These are phyloP conservation scores for Cyanodermella asteris DNA, from an alignment of 2,329 filamentous ascomycete genomes.

Conservation along the genomic window DNA sequence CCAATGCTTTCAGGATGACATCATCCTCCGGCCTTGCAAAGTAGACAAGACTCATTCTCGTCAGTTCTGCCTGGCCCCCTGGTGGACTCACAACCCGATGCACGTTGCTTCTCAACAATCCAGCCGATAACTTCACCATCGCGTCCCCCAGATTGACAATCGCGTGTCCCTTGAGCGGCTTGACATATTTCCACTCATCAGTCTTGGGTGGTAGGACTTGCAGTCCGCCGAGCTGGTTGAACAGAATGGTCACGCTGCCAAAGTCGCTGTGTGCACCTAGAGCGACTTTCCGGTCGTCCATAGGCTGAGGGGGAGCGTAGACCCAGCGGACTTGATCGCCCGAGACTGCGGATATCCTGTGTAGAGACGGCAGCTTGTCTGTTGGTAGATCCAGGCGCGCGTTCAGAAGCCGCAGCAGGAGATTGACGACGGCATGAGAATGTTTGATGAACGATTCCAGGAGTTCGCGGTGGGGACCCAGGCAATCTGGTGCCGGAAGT, in stretches of 20 bases:
- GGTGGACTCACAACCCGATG: conserved; percentile 30
- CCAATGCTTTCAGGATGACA: conserved; percentile 20
- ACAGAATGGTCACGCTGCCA: conserved; percentile 32
- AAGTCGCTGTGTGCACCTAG: conserved; percentile 37
- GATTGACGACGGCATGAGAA: conserved; percentile 23
- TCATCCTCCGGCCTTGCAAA: conserved; percentile 30
- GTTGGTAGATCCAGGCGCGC: conserved; percentile 20
- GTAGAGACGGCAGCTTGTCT: conserved; percentile 23
- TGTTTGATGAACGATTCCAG: conserved; percentile 22
- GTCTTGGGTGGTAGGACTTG: conserved; percentile 25
- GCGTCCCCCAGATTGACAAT: conserved; percentile 23
- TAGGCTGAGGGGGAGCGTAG: conserved; percentile 25
- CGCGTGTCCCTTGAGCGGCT: conserved; percentile 25
- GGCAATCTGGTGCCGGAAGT: conserved; percentile 21
- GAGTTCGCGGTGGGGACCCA: conserved; percentile 15
- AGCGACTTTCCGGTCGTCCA: conserved; percentile 20
- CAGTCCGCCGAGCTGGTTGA: conserved; percentile 33
- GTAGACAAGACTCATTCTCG: conserved; percentile 31
- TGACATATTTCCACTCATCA: conserved; percentile 28
- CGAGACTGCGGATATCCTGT: conserved; percentile 19
- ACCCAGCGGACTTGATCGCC: conserved; percentile 34
- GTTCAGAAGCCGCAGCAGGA: conserved; percentile 24
- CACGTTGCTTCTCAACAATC: conserved; percentile 18
- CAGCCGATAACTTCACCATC: conserved; percentile 22
- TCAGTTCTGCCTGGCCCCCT: conserved; percentile 21